Base-by-base conservation (phyloP, 2,329 filamentous ascomycete species). In the Alternaria triticina region DNA sequence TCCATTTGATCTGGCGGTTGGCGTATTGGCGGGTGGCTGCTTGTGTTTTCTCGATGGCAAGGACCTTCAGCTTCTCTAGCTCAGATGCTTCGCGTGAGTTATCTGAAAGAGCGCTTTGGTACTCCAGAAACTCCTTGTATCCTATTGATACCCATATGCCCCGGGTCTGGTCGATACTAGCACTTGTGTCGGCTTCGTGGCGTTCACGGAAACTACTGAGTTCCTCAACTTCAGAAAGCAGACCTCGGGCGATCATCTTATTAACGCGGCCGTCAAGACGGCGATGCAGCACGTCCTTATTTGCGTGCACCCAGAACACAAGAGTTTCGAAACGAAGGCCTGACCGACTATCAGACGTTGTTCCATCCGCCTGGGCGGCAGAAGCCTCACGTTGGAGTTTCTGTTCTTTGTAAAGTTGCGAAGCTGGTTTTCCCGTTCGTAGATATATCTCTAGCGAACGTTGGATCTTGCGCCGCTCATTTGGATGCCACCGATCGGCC, bases 101-200 rank as follows among this genome's bases (percentile, higher is more conserved):
- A 2, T 68, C 52, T 9, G 23, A 20, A 4, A 81, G 65, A 5
- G 78, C 79, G 11, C 64, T 44, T 22, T 94, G 82, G 73, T 94
- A 97, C 0, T 88, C 85, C 61, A 91, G 86, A 75, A 98, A 91
- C 75, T 99, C 93, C 77, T 96, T 97, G 81, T 94, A 97, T 1
- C 96, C 96, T 65, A 99, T 99, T 1, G 94, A 96, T 57, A 97
- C 91, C 94, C 95, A 99, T 46, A 99, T 96, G 0, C 96, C 96
- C 57, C 90, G 89, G 1, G 88, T 91, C 68, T 88, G 86, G 74
- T 98, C 93, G 2, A 96, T 80, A 0, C 79, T 68, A 2, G 83
- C 79, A 0, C 88, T 90, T 6, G 69, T 71, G 2, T 82, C 73
- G 0, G 81, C 75, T 51, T 82, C 76, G 57, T 85, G 79, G 5